Base-by-base conservation (phyloP, 129 eudicot species). In the Deinandra increscens region DNA sequence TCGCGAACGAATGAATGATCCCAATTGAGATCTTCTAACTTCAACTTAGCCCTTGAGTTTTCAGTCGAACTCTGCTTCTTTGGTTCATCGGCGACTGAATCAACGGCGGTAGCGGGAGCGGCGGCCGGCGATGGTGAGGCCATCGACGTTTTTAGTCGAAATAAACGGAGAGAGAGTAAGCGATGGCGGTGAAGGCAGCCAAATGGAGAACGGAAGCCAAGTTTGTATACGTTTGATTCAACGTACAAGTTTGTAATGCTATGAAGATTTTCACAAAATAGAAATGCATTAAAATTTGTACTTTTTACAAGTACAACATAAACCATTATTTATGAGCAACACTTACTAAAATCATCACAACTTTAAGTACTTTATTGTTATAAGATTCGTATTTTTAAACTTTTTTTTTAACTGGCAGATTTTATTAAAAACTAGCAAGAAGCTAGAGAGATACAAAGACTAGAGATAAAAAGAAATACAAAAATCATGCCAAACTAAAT, bases 1-100 rank as follows among this genome's bases (percentile, higher is more conserved):
- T 91, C 96, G 0, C 96, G 84, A 69, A 87, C 88, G 78, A 91
- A 91, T n/a, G 97, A 91, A 58, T 87, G 80, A 68, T 91, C 96
- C 97, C 97, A 91, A 70, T 78, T 87, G n/a, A 91, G 78, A 67
- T 87, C 92, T 56, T 91, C 92, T 9, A 91, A 86, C 75, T 80
- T 90, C 81, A 85, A 75, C 66, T 64, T 87, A 33, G 38, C 75
- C 82, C 36, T 53, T 22, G 65, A 56, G 44, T 58, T 58, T n/a
- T 66, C 72, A 44, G 33, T 37, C 14, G 76, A 70, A 42, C 48
- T 75, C 34, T 90, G 88, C 26, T 76, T 81, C 55, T 74, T 67
- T 20, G 77, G 59, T 63, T 60, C 88, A 20, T 81, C 85, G 58
- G 84, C 22, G 41, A 78, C 68, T 26, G 86, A 71, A 10, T 82